These are phyloP conservation scores for Verticillium albo-atrum DNA, from an alignment of 2,329 filamentous ascomycete genomes.

Conservation along the genomic window DNA sequence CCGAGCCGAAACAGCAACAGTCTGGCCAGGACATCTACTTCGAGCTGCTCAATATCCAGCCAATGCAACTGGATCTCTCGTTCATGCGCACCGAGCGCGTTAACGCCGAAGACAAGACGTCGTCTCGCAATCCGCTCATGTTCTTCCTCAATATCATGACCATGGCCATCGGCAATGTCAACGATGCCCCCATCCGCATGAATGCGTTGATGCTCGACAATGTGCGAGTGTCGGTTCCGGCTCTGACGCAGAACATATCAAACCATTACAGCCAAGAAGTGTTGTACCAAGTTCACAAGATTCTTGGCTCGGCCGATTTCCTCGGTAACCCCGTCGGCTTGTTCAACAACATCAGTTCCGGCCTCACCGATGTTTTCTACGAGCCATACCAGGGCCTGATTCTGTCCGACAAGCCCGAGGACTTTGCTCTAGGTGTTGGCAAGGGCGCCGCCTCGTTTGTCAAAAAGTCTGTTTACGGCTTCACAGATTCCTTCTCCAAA, in stretches of 20 bases:
- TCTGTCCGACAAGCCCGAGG: slow-evolving; percentile 91
- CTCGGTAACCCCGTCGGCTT: slow-evolving; percentile 94
- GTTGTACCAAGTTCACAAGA: slow-evolving; percentile 93
- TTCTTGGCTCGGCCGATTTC: slow-evolving; percentile 95
- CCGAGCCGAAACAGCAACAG: slow-evolving; percentile 81
- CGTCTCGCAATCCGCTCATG: slow-evolving; percentile 90
- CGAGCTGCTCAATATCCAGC: slow-evolving; percentile 92
- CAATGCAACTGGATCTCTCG: slow-evolving; percentile 95
- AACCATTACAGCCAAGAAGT: slow-evolving; percentile 97
- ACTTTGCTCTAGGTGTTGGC: slow-evolving; percentile 90
- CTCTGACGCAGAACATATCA: slow-evolving; percentile 80
- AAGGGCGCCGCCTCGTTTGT: slow-evolving; percentile 96
- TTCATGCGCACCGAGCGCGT: slow-evolving; percentile 96
- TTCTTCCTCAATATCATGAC: slow-evolving; percentile 98
- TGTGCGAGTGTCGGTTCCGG: slow-evolving; percentile 79
- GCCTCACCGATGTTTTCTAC: slow-evolving; percentile 97
- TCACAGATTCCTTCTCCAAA: slow-evolving; percentile 96
- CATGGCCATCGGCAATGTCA: slow-evolving; percentile 99
- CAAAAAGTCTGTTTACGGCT: slow-evolving; percentile 97
- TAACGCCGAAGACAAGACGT: slow-evolving; percentile 92
- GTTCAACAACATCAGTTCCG: slow-evolving; percentile 97
- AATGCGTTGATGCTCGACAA: slow-evolving; percentile 96
- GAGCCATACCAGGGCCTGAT: slow-evolving; percentile 98
- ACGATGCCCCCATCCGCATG: slow-evolving; percentile 90
- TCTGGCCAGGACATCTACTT: slow-evolving; percentile 95